Conservation (phyloP, 345 rosid genomes). For the Bretschneidera sinensis region DNA sequence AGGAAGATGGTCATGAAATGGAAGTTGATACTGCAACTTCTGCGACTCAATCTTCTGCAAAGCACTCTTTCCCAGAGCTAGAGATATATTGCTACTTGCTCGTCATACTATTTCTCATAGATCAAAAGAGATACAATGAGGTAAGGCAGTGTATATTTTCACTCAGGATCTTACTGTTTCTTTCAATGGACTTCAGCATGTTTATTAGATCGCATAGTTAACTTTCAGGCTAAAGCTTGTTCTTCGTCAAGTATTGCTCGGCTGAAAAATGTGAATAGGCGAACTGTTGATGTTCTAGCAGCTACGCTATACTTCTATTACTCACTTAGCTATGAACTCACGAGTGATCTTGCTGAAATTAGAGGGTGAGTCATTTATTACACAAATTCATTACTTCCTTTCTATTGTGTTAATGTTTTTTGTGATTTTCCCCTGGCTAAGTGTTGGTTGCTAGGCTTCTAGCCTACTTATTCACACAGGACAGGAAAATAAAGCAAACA, state of each 20-base stretch:
- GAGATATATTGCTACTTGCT: constrained; percentile 49
- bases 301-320: constrained; percentile 50
- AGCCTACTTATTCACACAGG: not conserved
- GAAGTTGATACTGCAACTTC: constrained; percentile 52
- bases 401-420: not conserved
- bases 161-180: not conserved
- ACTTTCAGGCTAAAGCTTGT: constrained; percentile 48
- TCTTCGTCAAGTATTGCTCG: constrained; percentile 45
- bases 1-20: constrained; percentile 58
- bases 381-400: not conserved
- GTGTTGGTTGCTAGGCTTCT: not conserved
- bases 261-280: constrained; percentile 42
- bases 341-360: constrained; percentile 53
- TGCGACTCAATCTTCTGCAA: constrained; percentile 28
- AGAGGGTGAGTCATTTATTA: constrained; percentile 34
- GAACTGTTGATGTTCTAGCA: constrained; percentile 55
- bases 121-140: constrained; percentile 52
- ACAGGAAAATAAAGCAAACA: not conserved
- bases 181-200: not conserved
- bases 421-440: too few relatives aligned
- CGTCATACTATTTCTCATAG: constrained; percentile 48
- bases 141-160: constrained; percentile 12
- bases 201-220: constrained; percentile 2
- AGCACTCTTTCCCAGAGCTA: constrained; percentile 38
- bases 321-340: constrained; percentile 57